Evolutionary conservation across 2,329 filamentous ascomycete genomes (phyloP), one percentile per base, ranked within the genome.

Genomic region (Arthrinium puccinioides): DNA sequence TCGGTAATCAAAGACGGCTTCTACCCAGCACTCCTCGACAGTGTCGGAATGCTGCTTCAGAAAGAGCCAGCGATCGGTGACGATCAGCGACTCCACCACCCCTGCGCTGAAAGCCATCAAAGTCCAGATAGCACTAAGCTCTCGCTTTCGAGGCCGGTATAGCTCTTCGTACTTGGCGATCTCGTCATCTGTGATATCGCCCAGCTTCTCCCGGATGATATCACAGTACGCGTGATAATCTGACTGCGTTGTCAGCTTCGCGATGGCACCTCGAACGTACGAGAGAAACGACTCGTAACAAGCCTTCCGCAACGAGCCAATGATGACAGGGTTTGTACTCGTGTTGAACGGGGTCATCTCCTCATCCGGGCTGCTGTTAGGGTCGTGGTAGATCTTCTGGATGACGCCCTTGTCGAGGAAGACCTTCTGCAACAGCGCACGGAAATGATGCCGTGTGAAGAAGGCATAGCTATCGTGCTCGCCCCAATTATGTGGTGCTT

Each of bases 71-170:
- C 92, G 74, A 67, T 98, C 92, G 31, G 83, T 78, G 36, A 94
- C 87, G 51, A 98, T 90, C 41, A 94, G 67, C 21, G 87, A 87
- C 66, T 98, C 92, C 3, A 94, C 81, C 4, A 95, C 83, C 15
- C 79, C 79, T 3, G 90, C 89, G 57, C 87, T 94, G 52, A 95
- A 96, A 1, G 92, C 89, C 90, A 98, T 98, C 51, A 98, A 60
- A 48, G 79, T 87, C 92, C 92, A 98, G 41, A 94, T 77, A 7
- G 94, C 74, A 53, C 84, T 87, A 26, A 98, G 64, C 54, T 96
- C 84, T 50, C 87, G 84, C 64, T 84, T 87, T 38, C 82, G 70
- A 26, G 70, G 69, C 21, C 59, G 57, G 59, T 83, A 96, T 28
- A 62, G 56, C 9, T 56, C 52, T 52, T 85, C 82, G 56, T 97